Evolutionary conservation across 306 rosid genomes (phyloP).

Genomic region (Lupinus albus): DNA sequence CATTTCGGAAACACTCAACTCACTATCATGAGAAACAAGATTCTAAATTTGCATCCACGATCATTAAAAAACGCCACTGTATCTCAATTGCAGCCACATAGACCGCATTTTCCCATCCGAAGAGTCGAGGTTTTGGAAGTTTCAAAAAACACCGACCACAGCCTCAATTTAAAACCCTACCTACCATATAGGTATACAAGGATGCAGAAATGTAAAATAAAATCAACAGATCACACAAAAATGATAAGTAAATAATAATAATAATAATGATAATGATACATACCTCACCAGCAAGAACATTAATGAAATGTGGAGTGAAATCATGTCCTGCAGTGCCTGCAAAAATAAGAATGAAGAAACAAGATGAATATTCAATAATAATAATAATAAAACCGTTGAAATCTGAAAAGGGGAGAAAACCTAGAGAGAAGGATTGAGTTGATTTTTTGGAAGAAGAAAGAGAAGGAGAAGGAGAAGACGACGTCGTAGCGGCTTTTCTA

Average conservation of each 20-base stretch:
- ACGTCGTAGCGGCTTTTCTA: slow-evolving; percentile 61
- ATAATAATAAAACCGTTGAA: background rate
- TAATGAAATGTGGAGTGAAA: slow-evolving; percentile 67
- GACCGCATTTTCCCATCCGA: no score
- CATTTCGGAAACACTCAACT: background rate
- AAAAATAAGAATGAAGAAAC: no score
- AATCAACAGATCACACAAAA: background rate
- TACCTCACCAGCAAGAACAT: slow-evolving; percentile 75
- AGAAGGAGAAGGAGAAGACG: slow-evolving; percentile 42
- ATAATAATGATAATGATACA: background rate
- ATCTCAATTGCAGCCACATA: no score
- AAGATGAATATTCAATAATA: no score
- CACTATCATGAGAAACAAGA: background rate
- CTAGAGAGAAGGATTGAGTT: slow-evolving; percentile 46
- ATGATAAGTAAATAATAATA: background rate
- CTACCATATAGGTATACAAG: background rate
- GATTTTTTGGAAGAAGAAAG: slow-evolving; percentile 51
- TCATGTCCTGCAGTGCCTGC: slow-evolving; percentile 69
- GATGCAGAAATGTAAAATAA: background rate
- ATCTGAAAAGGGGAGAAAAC: slow-evolving; percentile 29
- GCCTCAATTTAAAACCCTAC: no score
- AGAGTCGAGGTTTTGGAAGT: no score
- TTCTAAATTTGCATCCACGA: no score
- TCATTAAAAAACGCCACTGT: no score
- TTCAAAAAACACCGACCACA: no score